phyloP scores from a whole-genome alignment of 176 grass and related monocot species.

The Oryza officinalis region DNA sequence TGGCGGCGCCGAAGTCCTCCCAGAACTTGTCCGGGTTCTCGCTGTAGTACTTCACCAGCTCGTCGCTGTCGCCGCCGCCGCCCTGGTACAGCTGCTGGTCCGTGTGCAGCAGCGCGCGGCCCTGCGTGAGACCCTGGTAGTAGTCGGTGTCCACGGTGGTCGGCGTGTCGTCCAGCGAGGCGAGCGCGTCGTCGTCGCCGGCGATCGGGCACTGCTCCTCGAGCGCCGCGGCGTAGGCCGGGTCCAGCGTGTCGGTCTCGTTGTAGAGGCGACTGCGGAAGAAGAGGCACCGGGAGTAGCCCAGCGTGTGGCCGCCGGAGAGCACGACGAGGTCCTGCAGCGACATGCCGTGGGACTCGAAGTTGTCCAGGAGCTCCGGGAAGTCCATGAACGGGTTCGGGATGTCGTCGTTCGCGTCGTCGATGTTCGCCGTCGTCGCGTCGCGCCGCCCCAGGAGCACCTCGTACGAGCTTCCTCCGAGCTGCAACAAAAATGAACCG shows the following conservation, averaged over 20 bases:
- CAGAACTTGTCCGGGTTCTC: slow-evolving; percentile 50
- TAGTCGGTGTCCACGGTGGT: slow-evolving; percentile 58
- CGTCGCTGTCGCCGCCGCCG: slow-evolving; percentile 41
- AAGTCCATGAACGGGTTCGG: slow-evolving; percentile 61
- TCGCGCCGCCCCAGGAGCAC: slow-evolving; percentile 71
- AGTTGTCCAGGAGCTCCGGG: slow-evolving; percentile 52
- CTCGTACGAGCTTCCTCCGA: slow-evolving; percentile 64
- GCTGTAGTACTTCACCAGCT: slow-evolving; percentile 53
- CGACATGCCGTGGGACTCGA: slow-evolving; percentile 62
- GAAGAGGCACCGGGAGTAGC: slow-evolving; percentile 62
- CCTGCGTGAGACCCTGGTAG: slow-evolving; percentile 60
- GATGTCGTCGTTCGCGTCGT: slow-evolving; percentile 53
- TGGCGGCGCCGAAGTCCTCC: slow-evolving; percentile 58
- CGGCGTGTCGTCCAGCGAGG: slow-evolving; percentile 66
- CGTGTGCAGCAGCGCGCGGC: slow-evolving; percentile 63
- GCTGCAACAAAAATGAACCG: slow-evolving; percentile 27
- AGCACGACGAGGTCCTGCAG: slow-evolving; percentile 72
- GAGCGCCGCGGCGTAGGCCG: slow-evolving; percentile 48
- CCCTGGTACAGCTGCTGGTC: slow-evolving; percentile 71
- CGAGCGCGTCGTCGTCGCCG: slow-evolving; percentile 57
- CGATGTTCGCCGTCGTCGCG: slow-evolving; percentile 54
- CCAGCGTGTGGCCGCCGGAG: slow-evolving; percentile 75
- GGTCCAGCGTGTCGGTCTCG: slow-evolving; percentile 58
- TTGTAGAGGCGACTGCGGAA: slow-evolving; percentile 76
- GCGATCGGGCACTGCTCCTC: slow-evolving; percentile 47